Evolutionary conservation across 2,329 filamentous ascomycete genomes (phyloP), one percentile per base, ranked within the genome.

Genomic region (Monascus ruber): DNA sequence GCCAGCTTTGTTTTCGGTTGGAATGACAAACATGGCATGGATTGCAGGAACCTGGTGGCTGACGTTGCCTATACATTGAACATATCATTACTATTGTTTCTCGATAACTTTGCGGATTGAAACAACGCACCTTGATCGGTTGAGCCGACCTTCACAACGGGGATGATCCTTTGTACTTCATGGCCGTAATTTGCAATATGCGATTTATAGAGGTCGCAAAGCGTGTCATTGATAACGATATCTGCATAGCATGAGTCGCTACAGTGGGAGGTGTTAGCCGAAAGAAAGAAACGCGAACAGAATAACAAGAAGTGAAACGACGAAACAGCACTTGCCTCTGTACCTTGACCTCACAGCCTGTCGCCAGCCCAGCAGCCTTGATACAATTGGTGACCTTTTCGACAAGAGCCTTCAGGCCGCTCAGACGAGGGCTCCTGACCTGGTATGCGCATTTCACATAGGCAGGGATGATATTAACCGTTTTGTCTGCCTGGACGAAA

Each of bases 381-480:
- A 64, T 53, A 26, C 62, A 65, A 3, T 55, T 54, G 6, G 50
- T 47, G 6, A 62, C 53, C 25, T 48, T 55, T 4, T 36, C 39
- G 27, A 55, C 42, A 25, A 64, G 44, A 10, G 27, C 34, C 24
- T 58, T 53, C 10, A 74, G 47, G 1, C 70, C 59, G 4, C 55
- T 54, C 32, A 67, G 50, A 1, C 58, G 68, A n/a, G 60, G 54
- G 6, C 67, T 66, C 7, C 72, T 62, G 1, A 72, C 58, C 10
- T 66, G 63, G 42, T 67, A 72, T 2, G 64, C 59, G 3, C 66
- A 58, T 24, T 64, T 63, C 0, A 72, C 65, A 24, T 60, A 63
- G 1, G 69, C 70, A 25, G 76, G 73, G 40, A 78, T 77, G 9
- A 78, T 64, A 47, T 79, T 79, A 17, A 8, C 17, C 17, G 17